Conservation (phyloP, 2,329 filamentous ascomycete species). For the Venturia aucupariae region DNA sequence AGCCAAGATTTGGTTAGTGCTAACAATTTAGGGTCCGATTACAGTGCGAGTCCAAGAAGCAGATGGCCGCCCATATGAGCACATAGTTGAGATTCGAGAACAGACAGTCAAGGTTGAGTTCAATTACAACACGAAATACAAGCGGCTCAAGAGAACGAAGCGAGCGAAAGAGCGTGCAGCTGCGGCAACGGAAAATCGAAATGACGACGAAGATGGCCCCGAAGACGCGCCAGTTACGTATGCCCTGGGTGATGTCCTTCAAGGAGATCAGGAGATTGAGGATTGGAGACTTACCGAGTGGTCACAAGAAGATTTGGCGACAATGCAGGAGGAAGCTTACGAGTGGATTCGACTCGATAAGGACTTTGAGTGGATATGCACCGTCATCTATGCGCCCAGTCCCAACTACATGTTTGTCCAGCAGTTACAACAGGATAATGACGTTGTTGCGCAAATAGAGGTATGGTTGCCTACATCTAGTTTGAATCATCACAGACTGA, state of each 20-base stretch:
- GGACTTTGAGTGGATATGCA: slow-evolving; percentile 96
- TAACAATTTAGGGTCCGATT: slow-evolving; percentile 55
- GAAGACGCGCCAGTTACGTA: slow-evolving; percentile 81
- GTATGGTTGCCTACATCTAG: slow-evolving; percentile 26
- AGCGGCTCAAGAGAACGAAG: slow-evolving; percentile 82
- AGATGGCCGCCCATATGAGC: slow-evolving; percentile 95
- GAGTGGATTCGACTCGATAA: slow-evolving; percentile 98
- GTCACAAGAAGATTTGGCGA: slow-evolving; percentile 77
- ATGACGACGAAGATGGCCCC: slow-evolving; percentile 53
- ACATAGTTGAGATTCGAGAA: slow-evolving; percentile 92
- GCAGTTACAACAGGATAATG: slow-evolving; percentile 91
- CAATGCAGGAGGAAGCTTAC: slow-evolving; percentile 93
- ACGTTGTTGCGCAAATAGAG: slow-evolving; percentile 78
- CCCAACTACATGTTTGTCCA: slow-evolving; percentile 97
- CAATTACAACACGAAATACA: slow-evolving; percentile 98
- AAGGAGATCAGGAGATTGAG: slow-evolving; percentile 67
- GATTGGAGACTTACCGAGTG: slow-evolving; percentile 85
- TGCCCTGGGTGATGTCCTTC: slow-evolving; percentile 83
- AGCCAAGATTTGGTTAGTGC: background rate
- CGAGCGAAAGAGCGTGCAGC: slow-evolving; percentile 69
- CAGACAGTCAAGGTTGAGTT: slow-evolving; percentile 81
- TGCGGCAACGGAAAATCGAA: slow-evolving; percentile 48
- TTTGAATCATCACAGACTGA: slow-evolving; percentile 18
- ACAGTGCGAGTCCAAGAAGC: slow-evolving; percentile 97
- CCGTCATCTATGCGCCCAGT: slow-evolving; percentile 66